Conservation (phyloP, 257 asterid species). For the Coffea canephora region DNA sequence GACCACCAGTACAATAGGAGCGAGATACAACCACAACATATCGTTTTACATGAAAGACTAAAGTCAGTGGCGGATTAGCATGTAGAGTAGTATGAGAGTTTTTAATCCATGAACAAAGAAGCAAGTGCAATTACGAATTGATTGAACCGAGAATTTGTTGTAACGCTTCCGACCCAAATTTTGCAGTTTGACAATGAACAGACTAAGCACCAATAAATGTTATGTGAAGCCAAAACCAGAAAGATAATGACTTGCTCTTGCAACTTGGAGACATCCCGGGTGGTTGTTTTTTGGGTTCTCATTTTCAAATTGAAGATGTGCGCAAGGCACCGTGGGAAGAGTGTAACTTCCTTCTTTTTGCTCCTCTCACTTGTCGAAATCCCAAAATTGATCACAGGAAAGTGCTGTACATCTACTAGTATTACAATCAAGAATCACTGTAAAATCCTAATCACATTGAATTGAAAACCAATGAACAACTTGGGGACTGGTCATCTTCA, state of each 20-base stretch:
- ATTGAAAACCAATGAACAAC: background rate
- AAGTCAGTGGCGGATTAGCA: no score
- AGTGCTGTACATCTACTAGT: background rate
- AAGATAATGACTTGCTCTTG: slow-evolving; percentile 28
- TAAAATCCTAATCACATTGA: background rate
- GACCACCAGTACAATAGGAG: no score
- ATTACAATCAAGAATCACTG: background rate
- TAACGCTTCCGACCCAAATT: background rate
- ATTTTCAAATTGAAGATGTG: slow-evolving; percentile 11
- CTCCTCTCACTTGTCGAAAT: background rate
- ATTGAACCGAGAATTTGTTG: background rate
- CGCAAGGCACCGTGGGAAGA: background rate
- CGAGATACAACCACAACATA: no score
- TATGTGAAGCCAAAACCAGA: slow-evolving; percentile 37
- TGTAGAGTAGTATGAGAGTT: no score
- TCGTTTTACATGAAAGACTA: no score
- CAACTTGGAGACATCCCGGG: background rate
- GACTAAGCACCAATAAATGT: slow-evolving; percentile 26
- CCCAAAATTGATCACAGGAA: background rate
- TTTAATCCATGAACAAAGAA: no score
- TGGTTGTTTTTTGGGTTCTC: background rate
- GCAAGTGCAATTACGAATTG: no score
- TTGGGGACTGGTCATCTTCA: background rate
- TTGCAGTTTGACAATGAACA: slow-evolving; percentile 12
- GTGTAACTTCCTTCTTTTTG: background rate